Conservation (phyloP, 2,329 filamentous ascomycete genomes). For the Colletotrichum sp. region DNA sequence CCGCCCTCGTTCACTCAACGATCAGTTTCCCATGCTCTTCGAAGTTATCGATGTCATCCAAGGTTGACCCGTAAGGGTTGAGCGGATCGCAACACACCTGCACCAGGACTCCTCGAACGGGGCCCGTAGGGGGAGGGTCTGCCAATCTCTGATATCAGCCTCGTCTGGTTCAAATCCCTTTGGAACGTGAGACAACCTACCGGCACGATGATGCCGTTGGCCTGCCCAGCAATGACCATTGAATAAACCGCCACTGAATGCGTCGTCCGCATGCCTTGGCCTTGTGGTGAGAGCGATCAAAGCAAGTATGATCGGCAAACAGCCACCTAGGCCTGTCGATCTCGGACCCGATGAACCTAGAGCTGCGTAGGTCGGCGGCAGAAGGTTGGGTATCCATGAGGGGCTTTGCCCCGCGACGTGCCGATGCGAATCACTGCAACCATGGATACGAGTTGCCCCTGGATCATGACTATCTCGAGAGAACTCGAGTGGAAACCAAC, state of each 20-base stretch:
- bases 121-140: slow-evolving; percentile 29
- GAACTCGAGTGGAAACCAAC: slow-evolving; percentile 36
- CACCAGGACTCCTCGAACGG: slow-evolving; percentile 37
- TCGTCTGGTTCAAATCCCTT: neutral
- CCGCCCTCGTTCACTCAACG: neutral
- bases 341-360: neutral
- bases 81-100: slow-evolving; percentile 35
- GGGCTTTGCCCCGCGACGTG: slow-evolving; percentile 34
- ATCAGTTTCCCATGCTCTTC: slow-evolving; percentile 25
- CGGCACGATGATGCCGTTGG: neutral
- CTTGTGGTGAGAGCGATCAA: slow-evolving; percentile 39
- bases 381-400: slow-evolving; percentile 42
- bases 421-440: slow-evolving; percentile 23
- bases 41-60: slow-evolving; percentile 25
- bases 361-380: slow-evolving; percentile 36
- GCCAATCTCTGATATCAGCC: neutral
- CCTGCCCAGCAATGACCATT: neutral
- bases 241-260: slow-evolving; percentile 16
- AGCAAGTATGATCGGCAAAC: slow-evolving; percentile 41
- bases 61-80: slow-evolving; percentile 31
- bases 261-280: neutral
- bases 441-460: slow-evolving; percentile 26
- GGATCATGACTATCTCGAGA: slow-evolving; percentile 11
- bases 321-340: slow-evolving; percentile 40
- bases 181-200: neutral